A percentile compares a stretch with the other conserved stretches of the same genome.
phyloP scores from a whole-genome alignment of 148 eudicot genomes.

The Cornus suecica region DNA sequence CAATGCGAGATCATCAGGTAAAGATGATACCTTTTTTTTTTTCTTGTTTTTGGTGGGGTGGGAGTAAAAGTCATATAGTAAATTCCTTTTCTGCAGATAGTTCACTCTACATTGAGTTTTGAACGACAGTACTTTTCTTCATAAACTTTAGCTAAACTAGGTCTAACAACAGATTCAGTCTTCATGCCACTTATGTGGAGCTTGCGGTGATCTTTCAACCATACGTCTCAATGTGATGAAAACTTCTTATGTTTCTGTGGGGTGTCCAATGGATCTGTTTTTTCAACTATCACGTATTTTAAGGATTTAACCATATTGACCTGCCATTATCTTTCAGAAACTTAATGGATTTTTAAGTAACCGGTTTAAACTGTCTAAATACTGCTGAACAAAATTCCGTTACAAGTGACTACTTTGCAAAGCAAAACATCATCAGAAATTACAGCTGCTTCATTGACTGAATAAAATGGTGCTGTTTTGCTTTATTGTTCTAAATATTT shows the following conservation, averaged over 20 bases:
- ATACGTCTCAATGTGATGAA: neutral
- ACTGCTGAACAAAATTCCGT: too few relatives aligned
- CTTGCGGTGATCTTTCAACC: neutral
- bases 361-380: neutral
- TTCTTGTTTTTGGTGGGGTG: too few relatives aligned
- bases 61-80: too few relatives aligned
- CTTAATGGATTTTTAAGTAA: neutral
- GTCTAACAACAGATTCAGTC: too few relatives aligned
- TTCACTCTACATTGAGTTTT: neutral
- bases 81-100: neutral
- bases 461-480: neutral
- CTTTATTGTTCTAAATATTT: neutral
- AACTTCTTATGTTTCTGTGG: neutral
- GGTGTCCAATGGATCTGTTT: neutral
- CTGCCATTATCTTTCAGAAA: neutral
- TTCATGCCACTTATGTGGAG: neutral
- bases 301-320: neutral
- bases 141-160: too few relatives aligned
- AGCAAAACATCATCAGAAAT: too few relatives aligned
- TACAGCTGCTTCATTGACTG: neutral
- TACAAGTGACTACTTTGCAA: too few relatives aligned
- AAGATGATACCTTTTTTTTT: too few relatives aligned
- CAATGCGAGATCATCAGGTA: conserved; percentile 94
- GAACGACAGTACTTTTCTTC: too few relatives aligned
- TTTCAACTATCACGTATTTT: neutral